Conservation (phyloP, 73 alveolate genomes). For the Symbiodinium natans region DNA sequence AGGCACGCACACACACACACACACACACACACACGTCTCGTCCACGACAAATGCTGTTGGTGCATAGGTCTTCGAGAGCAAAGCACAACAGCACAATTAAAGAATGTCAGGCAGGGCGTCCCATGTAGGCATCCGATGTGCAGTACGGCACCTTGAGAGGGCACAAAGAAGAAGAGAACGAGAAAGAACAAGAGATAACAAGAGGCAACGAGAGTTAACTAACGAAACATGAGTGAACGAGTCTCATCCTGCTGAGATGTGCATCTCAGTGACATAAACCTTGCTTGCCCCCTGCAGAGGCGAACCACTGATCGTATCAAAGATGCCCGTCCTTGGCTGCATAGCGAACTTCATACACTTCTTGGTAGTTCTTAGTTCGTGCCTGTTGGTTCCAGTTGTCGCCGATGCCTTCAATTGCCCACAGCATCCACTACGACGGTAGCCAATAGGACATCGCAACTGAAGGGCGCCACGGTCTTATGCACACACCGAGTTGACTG, state of each 20-base stretch:
- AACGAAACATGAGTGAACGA: no score
- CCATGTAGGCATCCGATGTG: constrained; percentile 93
- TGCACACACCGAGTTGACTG: no score
- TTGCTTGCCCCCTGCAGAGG: neutral
- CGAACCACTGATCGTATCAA: neutral
- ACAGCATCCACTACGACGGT: no score
- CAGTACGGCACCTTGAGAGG: constrained; percentile 65
- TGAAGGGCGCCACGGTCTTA: no score
- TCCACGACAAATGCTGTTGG: no score
- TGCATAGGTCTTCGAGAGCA: neutral
- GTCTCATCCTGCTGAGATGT: no score
- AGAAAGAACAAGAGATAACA: neutral
- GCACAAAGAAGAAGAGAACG: neutral
- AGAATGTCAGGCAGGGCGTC: neutral
- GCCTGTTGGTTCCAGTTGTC: no score
- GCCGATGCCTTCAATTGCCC: no score
- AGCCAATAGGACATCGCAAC: no score
- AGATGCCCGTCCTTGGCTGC: constrained; percentile 59
- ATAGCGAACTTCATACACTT: neutral
- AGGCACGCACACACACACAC: neutral
- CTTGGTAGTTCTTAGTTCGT: no score
- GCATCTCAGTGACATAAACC: constrained; percentile 27
- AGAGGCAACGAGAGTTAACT: no score
- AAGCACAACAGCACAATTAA: no score
- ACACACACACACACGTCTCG: neutral